Evolutionary conservation across 1,139 yeast species (phyloP).

Genomic region (Candida frijolesensis): DNA sequence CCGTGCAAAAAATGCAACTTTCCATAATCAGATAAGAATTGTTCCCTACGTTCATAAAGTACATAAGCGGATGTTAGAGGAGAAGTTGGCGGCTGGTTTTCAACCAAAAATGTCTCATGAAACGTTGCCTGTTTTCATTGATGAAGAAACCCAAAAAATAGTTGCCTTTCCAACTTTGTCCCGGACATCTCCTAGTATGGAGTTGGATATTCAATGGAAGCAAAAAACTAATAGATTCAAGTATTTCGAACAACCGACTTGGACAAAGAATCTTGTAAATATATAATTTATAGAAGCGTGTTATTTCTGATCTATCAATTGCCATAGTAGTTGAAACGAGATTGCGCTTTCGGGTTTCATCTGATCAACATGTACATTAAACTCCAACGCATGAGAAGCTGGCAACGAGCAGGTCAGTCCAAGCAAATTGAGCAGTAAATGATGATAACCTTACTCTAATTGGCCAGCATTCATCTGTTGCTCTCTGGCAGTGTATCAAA

Average conservation of each 20-base stretch:
- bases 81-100: not conserved
- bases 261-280: not conserved
- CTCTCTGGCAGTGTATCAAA: too few relatives aligned
- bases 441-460: too few relatives aligned
- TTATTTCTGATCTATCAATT: not conserved
- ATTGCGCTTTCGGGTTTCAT: too few relatives aligned
- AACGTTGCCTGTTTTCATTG: slow-evolving; percentile 18
- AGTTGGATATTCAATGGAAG: slow-evolving; percentile 21
- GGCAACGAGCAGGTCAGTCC: too few relatives aligned
- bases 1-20: slow-evolving; percentile 18
- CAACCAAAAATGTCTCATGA: slow-evolving; percentile 3
- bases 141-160: slow-evolving; percentile 11
- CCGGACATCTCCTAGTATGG: not conserved
- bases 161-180: slow-evolving; percentile 26
- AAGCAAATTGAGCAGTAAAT: too few relatives aligned
- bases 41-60: slow-evolving; percentile 24
- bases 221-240: slow-evolving; percentile 21
- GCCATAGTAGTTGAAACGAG: not conserved
- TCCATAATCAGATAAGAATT: slow-evolving; percentile 12
- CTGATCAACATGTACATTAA: too few relatives aligned
- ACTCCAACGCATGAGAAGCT: too few relatives aligned
- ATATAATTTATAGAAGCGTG: not conserved
- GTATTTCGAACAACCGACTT: not conserved
- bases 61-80: slow-evolving; percentile 14
- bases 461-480: too few relatives aligned